These are phyloP conservation scores for Chionographis japonica DNA, from an alignment of 106 monocot species.

Conservation along the genomic window DNA sequence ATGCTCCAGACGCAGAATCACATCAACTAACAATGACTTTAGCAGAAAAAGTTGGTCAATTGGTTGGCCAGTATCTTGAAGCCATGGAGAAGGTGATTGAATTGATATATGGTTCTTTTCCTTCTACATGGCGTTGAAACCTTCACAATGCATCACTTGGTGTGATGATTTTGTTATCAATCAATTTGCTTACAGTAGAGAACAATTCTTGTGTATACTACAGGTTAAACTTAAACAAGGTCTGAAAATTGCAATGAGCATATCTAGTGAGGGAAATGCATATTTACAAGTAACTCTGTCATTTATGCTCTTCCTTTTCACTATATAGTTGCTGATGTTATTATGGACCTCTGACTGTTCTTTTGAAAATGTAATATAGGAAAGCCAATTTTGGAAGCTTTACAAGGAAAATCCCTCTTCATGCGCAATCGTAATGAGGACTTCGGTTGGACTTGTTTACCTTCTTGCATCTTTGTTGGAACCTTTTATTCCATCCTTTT, in stretches of 20 bases:
- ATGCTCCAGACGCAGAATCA: constrained; percentile 55
- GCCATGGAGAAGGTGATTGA: constrained; percentile 89
- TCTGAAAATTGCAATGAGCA: constrained; percentile 84
- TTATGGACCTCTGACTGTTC: not conserved
- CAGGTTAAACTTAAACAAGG: constrained; percentile 97
- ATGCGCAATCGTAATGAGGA: constrained; percentile 86
- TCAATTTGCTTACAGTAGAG: not conserved
- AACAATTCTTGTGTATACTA: constrained; percentile 2
- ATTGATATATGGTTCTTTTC: not conserved
- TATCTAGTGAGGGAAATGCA: constrained; percentile 89
- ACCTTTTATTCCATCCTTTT: constrained; percentile 98
- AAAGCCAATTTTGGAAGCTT: constrained; percentile 94
- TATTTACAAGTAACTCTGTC: constrained; percentile 68
- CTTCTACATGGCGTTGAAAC: not conserved
- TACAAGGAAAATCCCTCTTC: constrained; percentile 78
- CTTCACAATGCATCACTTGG: not conserved
- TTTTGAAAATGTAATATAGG: constrained; percentile 33
- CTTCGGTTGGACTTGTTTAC: constrained; percentile 84
- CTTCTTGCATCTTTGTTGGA: constrained; percentile 86
- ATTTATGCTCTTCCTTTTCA: not conserved
- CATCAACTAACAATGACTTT: constrained; percentile 61
- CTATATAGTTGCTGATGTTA: not conserved
- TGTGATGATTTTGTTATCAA: not conserved
- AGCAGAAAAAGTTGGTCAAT: constrained; percentile 51
- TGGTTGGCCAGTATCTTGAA: constrained; percentile 83